These are phyloP conservation scores for Acacia concinna DNA, from an alignment of 331 rosid genomes.

Conservation along the genomic window DNA sequence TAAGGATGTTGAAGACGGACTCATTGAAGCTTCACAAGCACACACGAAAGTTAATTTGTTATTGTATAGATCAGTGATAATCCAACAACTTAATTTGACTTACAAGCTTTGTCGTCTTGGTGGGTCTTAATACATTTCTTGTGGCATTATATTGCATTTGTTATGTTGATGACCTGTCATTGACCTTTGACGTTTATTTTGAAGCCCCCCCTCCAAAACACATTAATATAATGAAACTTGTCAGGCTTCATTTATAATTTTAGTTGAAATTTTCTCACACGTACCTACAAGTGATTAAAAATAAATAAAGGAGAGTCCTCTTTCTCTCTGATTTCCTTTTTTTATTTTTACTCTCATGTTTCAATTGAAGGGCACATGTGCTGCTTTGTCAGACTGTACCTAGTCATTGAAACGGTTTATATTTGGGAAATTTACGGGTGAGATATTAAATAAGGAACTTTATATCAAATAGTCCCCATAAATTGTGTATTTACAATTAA, in stretches of 20 bases:
- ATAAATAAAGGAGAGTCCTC: neutral
- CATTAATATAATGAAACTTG: too few species aligned
- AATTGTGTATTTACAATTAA: too few species aligned
- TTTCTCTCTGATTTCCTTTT: neutral
- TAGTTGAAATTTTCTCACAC: neutral
- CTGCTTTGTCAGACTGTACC: neutral
- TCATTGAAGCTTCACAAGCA: neutral
- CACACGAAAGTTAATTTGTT: too few species aligned
- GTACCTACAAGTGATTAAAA: neutral
- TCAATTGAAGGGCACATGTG: neutral
- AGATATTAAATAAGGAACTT: too few species aligned
- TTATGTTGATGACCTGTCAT: neutral
- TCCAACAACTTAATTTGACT: neutral
- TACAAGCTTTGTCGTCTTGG: neutral
- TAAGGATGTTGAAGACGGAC: neutral
- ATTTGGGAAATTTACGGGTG: too few species aligned
- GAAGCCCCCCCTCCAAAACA: too few species aligned
- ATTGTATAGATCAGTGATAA: neutral
- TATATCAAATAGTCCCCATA: too few species aligned
- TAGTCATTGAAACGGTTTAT: neutral
- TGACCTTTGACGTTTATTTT: neutral
- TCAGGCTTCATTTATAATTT: neutral
- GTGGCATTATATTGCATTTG: neutral
- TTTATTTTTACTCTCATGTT: neutral
- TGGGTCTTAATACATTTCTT: too few species aligned